Conservation (phyloP, 2,329 filamentous ascomycete genomes). For the Monilinia fructicola region DNA sequence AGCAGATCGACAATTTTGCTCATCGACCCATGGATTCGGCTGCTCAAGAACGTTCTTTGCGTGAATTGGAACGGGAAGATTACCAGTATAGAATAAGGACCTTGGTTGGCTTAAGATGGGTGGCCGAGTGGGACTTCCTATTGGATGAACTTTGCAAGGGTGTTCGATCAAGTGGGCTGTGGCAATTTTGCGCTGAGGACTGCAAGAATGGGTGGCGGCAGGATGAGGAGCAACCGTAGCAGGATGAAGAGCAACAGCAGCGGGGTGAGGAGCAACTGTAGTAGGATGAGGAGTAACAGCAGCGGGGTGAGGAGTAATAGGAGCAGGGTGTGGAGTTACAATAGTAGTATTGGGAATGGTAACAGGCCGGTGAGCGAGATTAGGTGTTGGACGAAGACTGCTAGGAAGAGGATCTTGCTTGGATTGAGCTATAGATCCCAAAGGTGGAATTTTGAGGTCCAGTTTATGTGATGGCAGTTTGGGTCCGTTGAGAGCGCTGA, state of each 20-base stretch:
- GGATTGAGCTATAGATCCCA: not conserved
- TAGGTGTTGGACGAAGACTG: not conserved
- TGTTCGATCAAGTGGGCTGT: not conserved
- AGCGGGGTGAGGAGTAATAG: not conserved
- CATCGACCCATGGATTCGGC: not conserved
- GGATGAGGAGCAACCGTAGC: not conserved
- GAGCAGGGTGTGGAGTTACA: not conserved
- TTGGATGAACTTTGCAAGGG: not conserved
- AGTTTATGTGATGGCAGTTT: not conserved
- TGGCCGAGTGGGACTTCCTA: not conserved
- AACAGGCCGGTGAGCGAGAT: not conserved
- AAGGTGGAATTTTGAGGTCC: not conserved
- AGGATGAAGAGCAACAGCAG: not conserved
- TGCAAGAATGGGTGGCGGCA: not conserved
- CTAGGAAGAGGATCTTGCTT: not conserved
- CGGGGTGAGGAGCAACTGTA: not conserved
- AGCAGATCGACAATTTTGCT: not conserved
- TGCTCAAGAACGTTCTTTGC: constrained; percentile 8
- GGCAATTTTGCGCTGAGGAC: not conserved
- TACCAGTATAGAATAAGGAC: constrained; percentile 4
- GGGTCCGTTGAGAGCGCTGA: not conserved
- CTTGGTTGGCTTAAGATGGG: constrained; percentile 10
- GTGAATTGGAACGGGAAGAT: constrained; percentile 5
- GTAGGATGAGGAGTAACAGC: not conserved
- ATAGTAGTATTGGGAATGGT: not conserved